Conservation (phyloP, 2,329 filamentous ascomycete genomes). For the Penicillium sp. region DNA sequence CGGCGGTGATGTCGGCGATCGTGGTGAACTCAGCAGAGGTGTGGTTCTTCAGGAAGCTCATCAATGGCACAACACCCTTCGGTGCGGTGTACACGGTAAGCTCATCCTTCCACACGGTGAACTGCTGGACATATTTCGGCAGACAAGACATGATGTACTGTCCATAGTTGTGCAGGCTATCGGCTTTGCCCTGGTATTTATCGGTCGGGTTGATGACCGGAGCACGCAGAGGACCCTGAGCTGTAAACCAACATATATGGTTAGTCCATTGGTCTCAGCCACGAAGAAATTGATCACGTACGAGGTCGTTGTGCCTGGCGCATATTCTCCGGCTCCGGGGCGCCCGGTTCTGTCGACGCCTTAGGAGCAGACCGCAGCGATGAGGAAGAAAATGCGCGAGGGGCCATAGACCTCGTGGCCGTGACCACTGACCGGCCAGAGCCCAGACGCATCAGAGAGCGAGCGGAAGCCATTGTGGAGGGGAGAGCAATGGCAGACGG, state of each 20-base stretch:
- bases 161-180: conserved; percentile 87
- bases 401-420: conserved; percentile 31
- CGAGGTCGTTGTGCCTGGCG: conserved; percentile 53
- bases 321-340: conserved; percentile 61
- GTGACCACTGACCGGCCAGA: conserved; percentile 36
- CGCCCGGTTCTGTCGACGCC: conserved; percentile 49
- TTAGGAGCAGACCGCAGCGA: conserved; percentile 42
- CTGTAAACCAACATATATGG: conserved; percentile 26
- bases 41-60: conserved; percentile 95
- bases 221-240: conserved; percentile 60
- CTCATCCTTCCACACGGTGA: conserved; percentile 99
- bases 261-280: conserved; percentile 13
- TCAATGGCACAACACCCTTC: conserved; percentile 79
- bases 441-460: conserved; percentile 42
- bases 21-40: conserved; percentile 95
- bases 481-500: conserved; percentile 20
- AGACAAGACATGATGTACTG: conserved; percentile 94
- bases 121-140: conserved; percentile 98
- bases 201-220: conserved; percentile 87
- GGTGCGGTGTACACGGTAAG: conserved; percentile 90
- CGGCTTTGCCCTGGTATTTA: conserved; percentile 81
- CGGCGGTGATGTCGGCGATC: conserved; percentile 83
- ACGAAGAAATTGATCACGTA: conserved; percentile 29
- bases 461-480: conserved; percentile 42
- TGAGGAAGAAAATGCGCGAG: conserved; percentile 37